Conservation (phyloP, 2,329 filamentous ascomycete genomes). For the Elsinoe perseae region DNA sequence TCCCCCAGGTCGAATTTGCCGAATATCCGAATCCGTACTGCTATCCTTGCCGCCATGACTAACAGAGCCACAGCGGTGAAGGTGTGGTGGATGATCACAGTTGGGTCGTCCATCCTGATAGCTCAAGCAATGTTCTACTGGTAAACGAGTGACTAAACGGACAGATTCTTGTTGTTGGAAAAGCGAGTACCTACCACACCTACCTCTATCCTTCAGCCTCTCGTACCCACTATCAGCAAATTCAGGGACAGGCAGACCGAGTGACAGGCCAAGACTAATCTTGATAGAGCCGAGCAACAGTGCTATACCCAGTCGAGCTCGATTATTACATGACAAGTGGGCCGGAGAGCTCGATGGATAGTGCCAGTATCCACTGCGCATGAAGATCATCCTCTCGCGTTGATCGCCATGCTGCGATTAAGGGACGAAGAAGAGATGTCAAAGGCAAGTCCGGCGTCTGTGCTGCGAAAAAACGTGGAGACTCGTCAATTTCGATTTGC, state of each 20-base stretch:
- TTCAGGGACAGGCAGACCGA: conserved; percentile 1
- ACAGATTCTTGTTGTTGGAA: neutral
- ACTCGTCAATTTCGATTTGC: conserved; percentile 10
- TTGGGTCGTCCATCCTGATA: neutral
- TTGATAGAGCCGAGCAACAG: neutral
- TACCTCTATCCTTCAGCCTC: neutral
- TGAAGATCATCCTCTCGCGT: conserved; percentile 8
- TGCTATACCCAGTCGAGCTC: conserved; percentile 5
- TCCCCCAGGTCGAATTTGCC: conserved; percentile 8
- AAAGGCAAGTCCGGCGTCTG: neutral
- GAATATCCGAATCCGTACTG: neutral
- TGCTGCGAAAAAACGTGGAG: conserved; percentile 3
- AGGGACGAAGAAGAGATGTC: neutral
- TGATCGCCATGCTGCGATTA: neutral
- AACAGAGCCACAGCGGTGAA: conserved; percentile 10
- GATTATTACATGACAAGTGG: neutral
- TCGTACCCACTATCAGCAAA: neutral
- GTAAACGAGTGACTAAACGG: conserved; percentile 4
- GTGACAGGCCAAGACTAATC: neutral
- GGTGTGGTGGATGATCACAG: conserved; percentile 10
- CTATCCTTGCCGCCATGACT: conserved; percentile 13
- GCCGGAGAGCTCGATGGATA: neutral
- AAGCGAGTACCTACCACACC: neutral
- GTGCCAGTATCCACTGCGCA: neutral
- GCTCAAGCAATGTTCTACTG: neutral